Evolutionary conservation across 352 stramenopile species (phyloP), one percentile per base, ranked within the genome.

Genomic region (Halophytophthora polymorphica): DNA sequence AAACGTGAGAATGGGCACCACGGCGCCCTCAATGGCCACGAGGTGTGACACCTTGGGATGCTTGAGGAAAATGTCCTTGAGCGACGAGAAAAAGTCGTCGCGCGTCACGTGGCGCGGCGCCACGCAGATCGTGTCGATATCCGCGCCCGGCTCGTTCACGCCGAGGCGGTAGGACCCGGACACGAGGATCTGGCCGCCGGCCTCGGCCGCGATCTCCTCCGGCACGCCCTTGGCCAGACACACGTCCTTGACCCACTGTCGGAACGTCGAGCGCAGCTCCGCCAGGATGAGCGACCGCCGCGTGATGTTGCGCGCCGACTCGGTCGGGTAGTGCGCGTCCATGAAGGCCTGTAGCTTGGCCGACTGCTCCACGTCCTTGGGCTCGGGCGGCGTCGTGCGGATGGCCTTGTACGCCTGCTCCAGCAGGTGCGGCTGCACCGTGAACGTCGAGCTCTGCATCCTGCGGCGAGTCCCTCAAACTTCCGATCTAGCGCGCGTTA

Each of bases 111-210:
- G 85, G 37, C 86, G 95, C n/a, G 97, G 97, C 4, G 94, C 92
- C 25, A 99, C 94, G 49, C 97, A 98, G 52, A 99, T 98, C 15
- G 90, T 97, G 79, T 99, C 97, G 65, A 98, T 98, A 89, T 99
- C 97, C 0, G 95, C 95, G 17, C 96, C 96, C 0, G 95, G 95
- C 58, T 98, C 95, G 56, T 99, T 97, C 46, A 99, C 95, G 42
- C 94, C 91, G 15, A 99, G 77, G 21, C 96, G 83, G 71, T 99
- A 99, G 21, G 87, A 96, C 2, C 88, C 88, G 4, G 88, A 97
- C 29, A 96, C 84, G 36, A 94, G 67, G 36, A 97, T 89, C 61
- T 94, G 85, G 1, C 88, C 90, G 34, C 88, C 86, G 0, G 83
- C 82, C 34, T 96, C 85, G 5, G 73, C 73, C 10, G 85, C 85